Percentiles rank a stretch among this genome's conserved stretches.
phyloP scores from a whole-genome alignment of 108 stramenopile genomes.

The Thalassiosira profunda region DNA sequence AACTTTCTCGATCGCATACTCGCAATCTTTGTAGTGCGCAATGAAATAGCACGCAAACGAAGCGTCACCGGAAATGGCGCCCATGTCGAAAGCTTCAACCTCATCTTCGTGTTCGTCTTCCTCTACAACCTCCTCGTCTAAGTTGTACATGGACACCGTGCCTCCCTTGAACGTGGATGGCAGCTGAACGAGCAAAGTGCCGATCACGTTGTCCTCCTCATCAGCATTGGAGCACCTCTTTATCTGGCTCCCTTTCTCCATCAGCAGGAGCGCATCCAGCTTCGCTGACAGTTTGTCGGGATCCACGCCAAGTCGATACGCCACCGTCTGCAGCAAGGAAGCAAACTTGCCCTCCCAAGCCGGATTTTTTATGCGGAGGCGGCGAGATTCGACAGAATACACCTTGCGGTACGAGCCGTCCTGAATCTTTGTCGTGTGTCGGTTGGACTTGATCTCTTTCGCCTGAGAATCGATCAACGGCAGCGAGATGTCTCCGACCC shows the following conservation, averaged over 20 bases:
- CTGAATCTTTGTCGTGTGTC: slow-evolving; percentile 8
- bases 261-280: not conserved
- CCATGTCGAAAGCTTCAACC: not conserved
- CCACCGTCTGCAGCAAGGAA: not conserved
- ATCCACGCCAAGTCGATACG: not conserved
- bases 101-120: not conserved
- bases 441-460: not conserved
- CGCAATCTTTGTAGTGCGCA: not conserved
- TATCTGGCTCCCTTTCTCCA: not conserved
- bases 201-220: not conserved
- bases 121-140: slow-evolving; percentile 1
- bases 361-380: not conserved
- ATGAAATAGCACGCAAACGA: not conserved
- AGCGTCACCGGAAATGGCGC: not conserved
- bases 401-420: not conserved
- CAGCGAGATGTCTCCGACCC: not conserved
- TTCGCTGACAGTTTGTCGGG: not conserved
- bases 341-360: not conserved
- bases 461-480: not conserved
- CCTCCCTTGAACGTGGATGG: slow-evolving; percentile 2
- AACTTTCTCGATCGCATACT: not conserved
- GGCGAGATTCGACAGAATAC: not conserved
- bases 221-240: not conserved
- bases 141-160: not conserved
- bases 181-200: slow-evolving; percentile 5